Base-by-base conservation (phyloP, 23 red algal genomes). In the Gracilaria gracilis region DNA sequence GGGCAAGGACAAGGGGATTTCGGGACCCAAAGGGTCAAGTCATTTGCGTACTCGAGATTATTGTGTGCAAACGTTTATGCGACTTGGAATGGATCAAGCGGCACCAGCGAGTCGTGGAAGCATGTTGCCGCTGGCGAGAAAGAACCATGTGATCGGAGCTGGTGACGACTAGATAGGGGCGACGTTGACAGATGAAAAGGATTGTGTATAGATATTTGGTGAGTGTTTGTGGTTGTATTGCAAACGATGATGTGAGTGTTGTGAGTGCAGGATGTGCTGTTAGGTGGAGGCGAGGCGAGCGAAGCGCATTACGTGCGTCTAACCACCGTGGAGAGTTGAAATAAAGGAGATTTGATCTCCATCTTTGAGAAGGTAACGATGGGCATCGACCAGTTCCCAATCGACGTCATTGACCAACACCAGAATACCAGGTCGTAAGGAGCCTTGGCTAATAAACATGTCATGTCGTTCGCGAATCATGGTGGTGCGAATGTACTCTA, bases 321-420 rank as follows among this genome's bases (percentile, higher is more conserved):
- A 99, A 36, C 97, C 97, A 21, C 97, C 97, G 86, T 99, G 97
- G 29, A 99, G 72, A 35, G 97, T 99, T 23, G 97, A 99, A 64
- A 99, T 99, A 83, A 99, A 99, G 46, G 94, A 76, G 36, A 99
- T 89, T 24, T 61, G 83, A 59, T 99, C 97, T 6, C 91, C 91
- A 20, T 67, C 33, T 15, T 55, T 62, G 31, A 99, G 59, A 27
- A 34, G 25, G 51, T 96, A 96, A 24, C 36, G 29, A n/a, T 64
- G 70, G 17, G 88, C 93, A 32, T 93, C 97, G 57, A 96, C 87
- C 59, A 99, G 61, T 83, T 99, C 97, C 97, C 97, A 99, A 80
- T 99, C 97, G 12, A 94, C 91, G 61, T 96, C 94, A 69, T 99
- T 99, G 58, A 99, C 82, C 40, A 99, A 87, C n/a, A 99, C 97